Conservation (phyloP, 2,329 filamentous ascomycete genomes). For the Aspergillus brasiliensis region DNA sequence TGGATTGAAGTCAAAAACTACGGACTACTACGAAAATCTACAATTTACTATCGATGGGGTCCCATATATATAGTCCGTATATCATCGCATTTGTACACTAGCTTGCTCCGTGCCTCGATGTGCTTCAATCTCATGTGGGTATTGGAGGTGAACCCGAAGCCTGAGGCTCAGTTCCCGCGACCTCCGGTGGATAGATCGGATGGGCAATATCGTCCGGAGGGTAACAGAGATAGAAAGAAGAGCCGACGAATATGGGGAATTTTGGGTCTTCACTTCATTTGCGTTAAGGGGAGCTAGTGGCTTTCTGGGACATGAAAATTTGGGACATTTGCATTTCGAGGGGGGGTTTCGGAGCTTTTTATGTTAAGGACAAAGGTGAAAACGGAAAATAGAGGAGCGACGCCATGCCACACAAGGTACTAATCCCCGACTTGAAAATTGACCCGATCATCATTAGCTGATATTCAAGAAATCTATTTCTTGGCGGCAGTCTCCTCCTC, state of each 20-base stretch:
- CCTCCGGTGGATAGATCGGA: background rate
- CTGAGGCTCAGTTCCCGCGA: background rate
- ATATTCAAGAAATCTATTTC: constrained; percentile 48
- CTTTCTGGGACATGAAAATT: constrained; percentile 22
- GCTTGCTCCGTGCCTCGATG: background rate
- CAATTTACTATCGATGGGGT: no score
- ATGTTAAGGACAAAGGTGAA: constrained; percentile 36
- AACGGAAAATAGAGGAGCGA: constrained; percentile 36
- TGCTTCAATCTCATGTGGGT: background rate
- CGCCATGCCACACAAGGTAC: constrained; percentile 42
- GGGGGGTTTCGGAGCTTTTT: constrained; percentile 40
- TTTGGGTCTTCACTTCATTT: background rate
- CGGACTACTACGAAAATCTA: no score
- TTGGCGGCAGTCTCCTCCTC: constrained; percentile 63
- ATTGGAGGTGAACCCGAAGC: background rate
- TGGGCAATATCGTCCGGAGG: background rate
- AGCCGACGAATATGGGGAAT: background rate
- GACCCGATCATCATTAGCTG: constrained; percentile 44
- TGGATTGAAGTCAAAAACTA: no score
- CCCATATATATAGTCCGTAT: background rate
- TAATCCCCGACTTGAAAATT: constrained; percentile 39
- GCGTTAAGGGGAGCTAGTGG: background rate
- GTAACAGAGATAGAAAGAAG: background rate
- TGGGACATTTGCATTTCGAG: constrained; percentile 41
- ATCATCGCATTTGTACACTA: background rate